phyloP scores from a whole-genome alignment of 2,329 filamentous ascomycete species.

The Tympanopsis confertula region DNA sequence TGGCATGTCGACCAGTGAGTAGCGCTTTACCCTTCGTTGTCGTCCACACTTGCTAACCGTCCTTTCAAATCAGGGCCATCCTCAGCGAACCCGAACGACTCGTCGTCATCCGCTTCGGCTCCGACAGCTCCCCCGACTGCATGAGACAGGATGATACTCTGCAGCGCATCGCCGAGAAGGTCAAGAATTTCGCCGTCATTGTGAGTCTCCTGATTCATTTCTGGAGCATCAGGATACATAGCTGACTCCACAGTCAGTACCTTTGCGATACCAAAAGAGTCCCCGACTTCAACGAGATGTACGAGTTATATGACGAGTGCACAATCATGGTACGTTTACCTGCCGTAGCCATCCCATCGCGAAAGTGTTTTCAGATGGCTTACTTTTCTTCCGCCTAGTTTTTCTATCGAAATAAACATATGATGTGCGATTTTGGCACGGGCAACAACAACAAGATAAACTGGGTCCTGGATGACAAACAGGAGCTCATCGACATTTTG shows the following conservation, averaged over 20 bases:
- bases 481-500: slow-evolving; percentile 95
- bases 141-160: slow-evolving; percentile 86
- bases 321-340: neutral
- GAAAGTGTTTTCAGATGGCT: slow-evolving; percentile 72
- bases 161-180: slow-evolving; percentile 81
- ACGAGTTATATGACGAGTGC: slow-evolving; percentile 36
- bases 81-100: slow-evolving; percentile 75
- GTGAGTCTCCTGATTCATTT: too few species aligned
- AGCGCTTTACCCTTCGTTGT: too few species aligned
- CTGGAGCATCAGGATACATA: too few species aligned
- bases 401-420: slow-evolving; percentile 97
- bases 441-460: slow-evolving; percentile 99
- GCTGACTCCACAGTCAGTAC: too few species aligned
- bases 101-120: slow-evolving; percentile 85
- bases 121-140: slow-evolving; percentile 62
- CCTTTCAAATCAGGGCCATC: slow-evolving; percentile 30
- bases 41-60: too few species aligned
- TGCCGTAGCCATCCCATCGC: slow-evolving; percentile 1
- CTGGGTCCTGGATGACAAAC: slow-evolving; percentile 93
- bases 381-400: slow-evolving; percentile 27
- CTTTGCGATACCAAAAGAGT: slow-evolving; percentile 86
- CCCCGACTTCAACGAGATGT: slow-evolving; percentile 93
- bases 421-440: slow-evolving; percentile 96
- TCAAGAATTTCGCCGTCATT: slow-evolving; percentile 87
- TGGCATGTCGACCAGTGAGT: slow-evolving; percentile 99